phyloP scores from a whole-genome alignment of 2,329 filamentous ascomycete genomes.

The Colletotrichum aenigma region DNA sequence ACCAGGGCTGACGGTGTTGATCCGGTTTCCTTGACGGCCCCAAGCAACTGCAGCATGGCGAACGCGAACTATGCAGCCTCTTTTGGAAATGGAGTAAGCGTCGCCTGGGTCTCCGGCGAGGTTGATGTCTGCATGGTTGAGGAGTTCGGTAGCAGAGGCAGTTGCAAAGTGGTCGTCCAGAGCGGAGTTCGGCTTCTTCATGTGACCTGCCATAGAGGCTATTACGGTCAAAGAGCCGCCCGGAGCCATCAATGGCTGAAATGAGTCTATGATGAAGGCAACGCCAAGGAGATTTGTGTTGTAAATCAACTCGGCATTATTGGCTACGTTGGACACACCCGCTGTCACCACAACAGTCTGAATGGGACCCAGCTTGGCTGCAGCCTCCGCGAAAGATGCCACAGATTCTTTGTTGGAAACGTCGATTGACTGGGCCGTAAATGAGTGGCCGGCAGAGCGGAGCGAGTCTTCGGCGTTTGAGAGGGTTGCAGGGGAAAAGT shows the following conservation, averaged over 20 bases:
- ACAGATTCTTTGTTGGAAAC: background rate
- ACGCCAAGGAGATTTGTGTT: background rate
- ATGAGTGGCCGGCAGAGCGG: background rate
- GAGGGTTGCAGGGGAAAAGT: background rate
- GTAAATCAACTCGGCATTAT: background rate
- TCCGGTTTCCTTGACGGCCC: background rate
- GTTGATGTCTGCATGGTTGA: background rate
- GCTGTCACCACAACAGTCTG: background rate
- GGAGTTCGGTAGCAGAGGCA: background rate
- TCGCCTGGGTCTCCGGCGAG: background rate
- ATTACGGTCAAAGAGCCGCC: background rate
- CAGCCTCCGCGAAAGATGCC: background rate
- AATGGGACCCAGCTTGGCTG: background rate
- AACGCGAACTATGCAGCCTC: background rate
- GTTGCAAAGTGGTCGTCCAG: background rate
- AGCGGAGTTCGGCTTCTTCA: background rate
- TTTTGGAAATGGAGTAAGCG: background rate
- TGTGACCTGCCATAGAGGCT: background rate
- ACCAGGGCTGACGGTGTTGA: conserved; percentile 2
- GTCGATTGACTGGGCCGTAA: background rate
- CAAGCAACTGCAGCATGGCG: background rate
- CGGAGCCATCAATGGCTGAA: background rate
- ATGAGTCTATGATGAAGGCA: background rate
- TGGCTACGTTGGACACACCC: background rate
- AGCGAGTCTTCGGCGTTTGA: background rate